A percentile compares a stretch with the other conserved stretches of the same genome.
Conservation (phyloP, 306 rosid species). For the Cucurbita pepo region DNA sequence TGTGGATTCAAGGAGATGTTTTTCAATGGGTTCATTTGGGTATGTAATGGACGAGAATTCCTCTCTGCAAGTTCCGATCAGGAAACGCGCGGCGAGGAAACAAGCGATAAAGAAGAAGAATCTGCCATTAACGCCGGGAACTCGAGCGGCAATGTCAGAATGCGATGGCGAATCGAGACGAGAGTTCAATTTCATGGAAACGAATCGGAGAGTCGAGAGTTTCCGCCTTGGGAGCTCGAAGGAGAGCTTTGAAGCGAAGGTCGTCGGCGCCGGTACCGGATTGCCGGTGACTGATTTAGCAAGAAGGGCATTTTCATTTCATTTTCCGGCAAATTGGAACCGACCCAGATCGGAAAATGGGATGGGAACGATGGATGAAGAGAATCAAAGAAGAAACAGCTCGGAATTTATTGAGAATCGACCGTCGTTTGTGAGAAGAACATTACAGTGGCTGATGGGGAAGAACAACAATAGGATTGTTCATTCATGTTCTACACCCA, state of each 20-base stretch:
- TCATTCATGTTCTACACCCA: constrained; percentile 47
- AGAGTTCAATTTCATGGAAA: constrained; percentile 55
- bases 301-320: constrained; percentile 59
- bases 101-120: constrained; percentile 28
- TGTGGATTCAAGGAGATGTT: constrained; percentile 70
- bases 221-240: constrained; percentile 5
- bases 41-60: constrained; percentile 77
- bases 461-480: constrained; percentile 63
- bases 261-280: neutral
- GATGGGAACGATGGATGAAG: constrained; percentile 33
- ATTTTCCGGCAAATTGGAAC: constrained; percentile 35
- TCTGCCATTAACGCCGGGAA: constrained; percentile 50
- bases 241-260: constrained; percentile 20
- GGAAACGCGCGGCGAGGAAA: constrained; percentile 31
- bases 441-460: constrained; percentile 81
- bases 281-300: constrained; percentile 11
- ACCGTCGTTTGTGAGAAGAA: constrained; percentile 67
- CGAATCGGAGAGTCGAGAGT: constrained; percentile 2
- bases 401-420: constrained; percentile 62
- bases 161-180: constrained; percentile 65
- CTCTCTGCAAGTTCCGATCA: constrained; percentile 57
- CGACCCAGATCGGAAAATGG: constrained; percentile 30
- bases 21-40: constrained; percentile 88
- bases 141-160: constrained; percentile 61
- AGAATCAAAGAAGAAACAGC: constrained; percentile 50